Evolutionary conservation across 2,329 filamentous ascomycete species (phyloP).

Genomic region (Penicillium sp.): DNA sequence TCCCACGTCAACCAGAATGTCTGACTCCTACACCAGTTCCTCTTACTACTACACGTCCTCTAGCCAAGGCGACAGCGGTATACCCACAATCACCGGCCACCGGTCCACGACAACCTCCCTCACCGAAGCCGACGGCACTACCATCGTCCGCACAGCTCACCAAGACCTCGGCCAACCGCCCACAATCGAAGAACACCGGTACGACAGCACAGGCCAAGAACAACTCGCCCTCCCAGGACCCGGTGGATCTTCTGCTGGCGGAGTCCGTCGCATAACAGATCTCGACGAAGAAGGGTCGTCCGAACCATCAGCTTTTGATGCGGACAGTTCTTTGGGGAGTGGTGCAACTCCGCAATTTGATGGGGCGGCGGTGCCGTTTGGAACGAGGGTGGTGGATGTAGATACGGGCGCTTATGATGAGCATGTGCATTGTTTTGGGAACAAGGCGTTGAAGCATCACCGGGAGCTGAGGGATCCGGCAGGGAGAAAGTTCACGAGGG

Average conservation of each 20-base stretch:
- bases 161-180: constrained; percentile 42
- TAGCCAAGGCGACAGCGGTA: constrained; percentile 32
- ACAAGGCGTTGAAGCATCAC: constrained; percentile 16
- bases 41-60: constrained; percentile 41
- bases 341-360: constrained; percentile 9
- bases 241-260: constrained; percentile 26
- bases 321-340: constrained; percentile 14
- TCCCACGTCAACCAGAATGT: constrained; percentile 19
- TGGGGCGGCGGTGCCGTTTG: constrained; percentile 19
- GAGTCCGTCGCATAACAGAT: constrained; percentile 35
- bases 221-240: constrained; percentile 22
- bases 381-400: constrained; percentile 21
- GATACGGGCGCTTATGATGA: constrained; percentile 25
- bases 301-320: constrained; percentile 15
- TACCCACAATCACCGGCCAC: constrained; percentile 33
- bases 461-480: constrained; percentile 12
- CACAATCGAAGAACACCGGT: constrained; percentile 39
- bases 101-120: constrained; percentile 39
- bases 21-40: constrained; percentile 37
- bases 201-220: constrained; percentile 40
- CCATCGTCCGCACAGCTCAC: constrained; percentile 38
- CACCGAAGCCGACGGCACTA: constrained; percentile 39
- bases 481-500: constrained; percentile 10
- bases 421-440: constrained; percentile 22
- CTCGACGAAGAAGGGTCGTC: constrained; percentile 29